Conservation (phyloP, 108 stramenopile species). For the Aurantiochytrium sp. region DNA sequence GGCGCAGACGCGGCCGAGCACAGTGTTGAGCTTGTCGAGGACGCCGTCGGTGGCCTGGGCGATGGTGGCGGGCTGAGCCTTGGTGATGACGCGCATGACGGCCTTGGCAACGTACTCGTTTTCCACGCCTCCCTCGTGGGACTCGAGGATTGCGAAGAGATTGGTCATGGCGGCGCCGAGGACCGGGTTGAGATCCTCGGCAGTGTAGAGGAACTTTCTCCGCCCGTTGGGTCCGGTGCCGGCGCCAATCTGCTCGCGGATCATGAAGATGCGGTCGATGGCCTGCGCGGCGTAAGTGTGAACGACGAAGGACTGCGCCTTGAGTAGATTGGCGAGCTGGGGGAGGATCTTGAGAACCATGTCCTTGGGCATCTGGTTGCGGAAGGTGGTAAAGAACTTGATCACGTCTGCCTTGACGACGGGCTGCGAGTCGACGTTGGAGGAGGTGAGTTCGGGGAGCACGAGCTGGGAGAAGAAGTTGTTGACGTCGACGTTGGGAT, state of each 20-base stretch:
- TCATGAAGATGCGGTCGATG: constrained; percentile 77
- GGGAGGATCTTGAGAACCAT: constrained; percentile 69
- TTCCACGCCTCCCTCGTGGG: constrained; percentile 67
- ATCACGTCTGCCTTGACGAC: constrained; percentile 85
- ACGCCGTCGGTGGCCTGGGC: constrained; percentile 69
- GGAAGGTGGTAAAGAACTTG: constrained; percentile 91
- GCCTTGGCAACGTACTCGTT: constrained; percentile 98
- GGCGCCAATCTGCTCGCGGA: constrained; percentile 45
- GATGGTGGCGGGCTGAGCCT: constrained; percentile 72
- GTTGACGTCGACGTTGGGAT: constrained; percentile 44
- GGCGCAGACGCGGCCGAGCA: constrained; percentile 75
- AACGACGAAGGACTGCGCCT: constrained; percentile 73
- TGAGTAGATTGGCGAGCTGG: constrained; percentile 65
- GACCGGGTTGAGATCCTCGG: constrained; percentile 67
- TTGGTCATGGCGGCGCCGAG: constrained; percentile 75
- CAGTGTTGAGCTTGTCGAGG: constrained; percentile 64
- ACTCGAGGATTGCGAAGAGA: constrained; percentile 78
- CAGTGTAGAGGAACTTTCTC: constrained; percentile 60
- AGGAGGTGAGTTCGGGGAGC: not conserved
- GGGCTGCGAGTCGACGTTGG: constrained; percentile 56
- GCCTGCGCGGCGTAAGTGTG: constrained; percentile 87
- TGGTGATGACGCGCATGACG: constrained; percentile 77
- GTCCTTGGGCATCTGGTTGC: constrained; percentile 76
- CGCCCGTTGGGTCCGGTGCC: not conserved
- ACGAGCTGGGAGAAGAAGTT: not conserved